phyloP scores from a whole-genome alignment of 1,139 yeast genomes.

The Sugiyamaella novakii region DNA sequence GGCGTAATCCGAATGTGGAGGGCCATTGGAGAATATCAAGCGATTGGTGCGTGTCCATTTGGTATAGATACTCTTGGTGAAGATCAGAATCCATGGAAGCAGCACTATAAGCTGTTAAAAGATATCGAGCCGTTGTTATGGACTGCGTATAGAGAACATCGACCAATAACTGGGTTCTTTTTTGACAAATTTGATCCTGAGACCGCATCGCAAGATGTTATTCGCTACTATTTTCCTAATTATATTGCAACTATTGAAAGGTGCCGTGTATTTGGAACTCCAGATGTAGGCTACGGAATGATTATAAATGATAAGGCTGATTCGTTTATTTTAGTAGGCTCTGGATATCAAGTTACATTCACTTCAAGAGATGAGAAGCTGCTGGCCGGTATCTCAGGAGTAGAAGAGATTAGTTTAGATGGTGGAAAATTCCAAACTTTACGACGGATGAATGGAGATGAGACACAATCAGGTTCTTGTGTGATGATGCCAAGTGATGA shows the following conservation, averaged over 20 bases:
- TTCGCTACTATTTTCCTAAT: not conserved
- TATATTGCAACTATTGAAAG: slow-evolving; percentile 11
- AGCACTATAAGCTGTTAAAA: slow-evolving; percentile 18
- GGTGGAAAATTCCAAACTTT: slow-evolving; percentile 18
- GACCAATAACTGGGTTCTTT: slow-evolving; percentile 18
- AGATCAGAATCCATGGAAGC: slow-evolving; percentile 16
- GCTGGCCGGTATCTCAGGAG: slow-evolving; percentile 17
- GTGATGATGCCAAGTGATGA: slow-evolving; percentile 24
- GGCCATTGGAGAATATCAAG: slow-evolving; percentile 22
- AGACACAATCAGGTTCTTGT: slow-evolving; percentile 21
- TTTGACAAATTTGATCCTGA: slow-evolving; percentile 7
- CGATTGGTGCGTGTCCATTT: slow-evolving; percentile 25
- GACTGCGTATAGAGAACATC: slow-evolving; percentile 8
- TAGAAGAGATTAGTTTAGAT: slow-evolving; percentile 15
- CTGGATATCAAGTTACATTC: slow-evolving; percentile 20
- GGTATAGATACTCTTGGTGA: slow-evolving; percentile 22
- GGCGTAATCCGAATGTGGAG: slow-evolving; percentile 24
- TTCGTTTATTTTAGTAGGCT: slow-evolving; percentile 20
- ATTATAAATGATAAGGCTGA: slow-evolving; percentile 14
- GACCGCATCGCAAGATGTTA: not conserved
- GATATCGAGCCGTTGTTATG: slow-evolving; percentile 11
- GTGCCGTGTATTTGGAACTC: slow-evolving; percentile 21
- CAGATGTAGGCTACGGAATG: slow-evolving; percentile 21
- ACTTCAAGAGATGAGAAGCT: slow-evolving; percentile 1
- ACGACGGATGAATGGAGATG: slow-evolving; percentile 24